Percentiles rank a stretch among this genome's conserved stretches.
Evolutionary conservation across 495 filamentous ascomycete species (phyloP).

Genomic region (Cetradonia linearis): DNA sequence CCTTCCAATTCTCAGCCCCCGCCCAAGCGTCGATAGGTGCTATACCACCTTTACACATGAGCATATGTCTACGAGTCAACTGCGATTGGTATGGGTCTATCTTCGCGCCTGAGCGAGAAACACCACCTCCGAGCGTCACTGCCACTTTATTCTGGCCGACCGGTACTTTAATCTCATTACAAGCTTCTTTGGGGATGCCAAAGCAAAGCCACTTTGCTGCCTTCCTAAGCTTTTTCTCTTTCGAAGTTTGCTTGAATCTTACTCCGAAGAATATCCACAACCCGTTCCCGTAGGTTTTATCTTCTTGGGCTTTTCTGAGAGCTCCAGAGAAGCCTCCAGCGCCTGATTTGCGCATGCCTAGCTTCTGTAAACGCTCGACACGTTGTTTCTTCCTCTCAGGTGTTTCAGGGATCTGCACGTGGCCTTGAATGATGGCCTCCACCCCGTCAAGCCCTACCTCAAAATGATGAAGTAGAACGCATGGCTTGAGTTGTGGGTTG

Average conservation of each 20-base stretch:
- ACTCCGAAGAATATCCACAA: conserved; percentile 17
- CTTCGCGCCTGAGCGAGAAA: background rate
- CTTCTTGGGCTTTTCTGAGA: conserved; percentile 11
- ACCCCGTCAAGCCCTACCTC: conserved; percentile 16
- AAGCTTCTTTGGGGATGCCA: conserved; percentile 15
- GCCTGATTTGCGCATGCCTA: conserved; percentile 4
- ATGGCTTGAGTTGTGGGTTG: background rate
- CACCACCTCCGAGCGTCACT: conserved; percentile 7
- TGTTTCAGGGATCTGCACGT: conserved; percentile 8
- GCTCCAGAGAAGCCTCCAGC: conserved; percentile 4
- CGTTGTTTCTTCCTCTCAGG: background rate
- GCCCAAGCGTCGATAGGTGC: conserved; percentile 15
- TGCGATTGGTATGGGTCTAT: background rate
- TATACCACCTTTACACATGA: conserved; percentile 10
- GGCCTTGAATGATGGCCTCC: conserved; percentile 16
- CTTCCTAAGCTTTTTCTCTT: background rate
- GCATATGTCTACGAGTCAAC: conserved; percentile 4
- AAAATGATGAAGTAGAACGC: conserved; percentile 13
- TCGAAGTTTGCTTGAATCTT: conserved; percentile 1
- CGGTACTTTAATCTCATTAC: background rate
- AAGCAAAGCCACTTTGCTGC: conserved; percentile 14
- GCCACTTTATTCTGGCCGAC: background rate
- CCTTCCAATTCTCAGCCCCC: conserved; percentile 12
- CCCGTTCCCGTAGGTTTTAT: conserved; percentile 8
- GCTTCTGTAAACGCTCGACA: conserved; percentile 7